Base-by-base conservation (phyloP, 805 yeast species). In the Yarrowia yakushimensis region DNA sequence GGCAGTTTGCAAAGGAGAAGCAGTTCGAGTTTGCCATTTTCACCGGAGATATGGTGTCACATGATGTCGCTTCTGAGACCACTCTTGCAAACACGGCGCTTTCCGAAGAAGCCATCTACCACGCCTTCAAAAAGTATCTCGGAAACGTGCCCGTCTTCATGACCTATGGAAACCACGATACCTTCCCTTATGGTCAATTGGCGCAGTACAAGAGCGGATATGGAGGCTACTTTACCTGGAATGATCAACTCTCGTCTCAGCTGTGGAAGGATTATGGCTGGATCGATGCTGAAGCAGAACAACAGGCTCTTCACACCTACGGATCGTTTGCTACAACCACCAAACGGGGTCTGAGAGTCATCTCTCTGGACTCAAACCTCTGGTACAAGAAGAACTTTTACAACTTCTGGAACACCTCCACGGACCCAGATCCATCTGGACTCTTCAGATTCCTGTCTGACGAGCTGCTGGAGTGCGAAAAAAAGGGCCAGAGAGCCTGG, bases 21-120 rank as follows among this genome's bases (percentile, higher is more conserved):
- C 64, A 78, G 43, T 85, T 80, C 67, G 85, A 84, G 52, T 86
- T 86, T 69, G 79, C 86, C 2, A 72, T 86, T 30, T 86, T 86
- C 77, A 86, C 90, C 2, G 91, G 91, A 62, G 92, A 86, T 68
- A 77, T 85, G 69, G 86, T 86, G 60, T 90, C 86, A 70, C 92
- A 86, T 69, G 83, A 80, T 63, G 69, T 76, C 9, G 60, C 42
- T 10, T 76, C 78, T 43, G 77, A 79, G 68, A 80, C 80, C 54
- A 76, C 80, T 42, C 72, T 70, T 64, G 78, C 82, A 50, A 76
- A 78, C 65, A 81, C 86, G 28, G 72, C 81, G 63, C 71, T 74
- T 22, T 84, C 86, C n/a, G 88, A 86, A 70, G 78, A 76, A 57
- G 70, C 72, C 28, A 72, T 81, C 2, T 78, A 83, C 71, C 74